These are phyloP conservation scores for Rutstroemia sp. DNA, from an alignment of 2,329 filamentous ascomycete genomes.

Conservation along the genomic window DNA sequence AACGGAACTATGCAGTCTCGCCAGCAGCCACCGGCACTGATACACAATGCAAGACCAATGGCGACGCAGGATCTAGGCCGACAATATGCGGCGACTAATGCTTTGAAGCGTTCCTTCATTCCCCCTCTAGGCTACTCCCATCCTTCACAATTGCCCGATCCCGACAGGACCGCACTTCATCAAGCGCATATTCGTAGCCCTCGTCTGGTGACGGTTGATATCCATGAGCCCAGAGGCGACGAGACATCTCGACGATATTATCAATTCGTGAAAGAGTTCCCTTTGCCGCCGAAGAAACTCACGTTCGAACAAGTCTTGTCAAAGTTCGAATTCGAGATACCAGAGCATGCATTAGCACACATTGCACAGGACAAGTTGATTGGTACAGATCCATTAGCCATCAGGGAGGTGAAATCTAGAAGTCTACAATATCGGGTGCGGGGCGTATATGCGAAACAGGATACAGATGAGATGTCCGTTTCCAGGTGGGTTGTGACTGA, in stretches of 20 bases:
- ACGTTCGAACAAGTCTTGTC: conserved; percentile 25
- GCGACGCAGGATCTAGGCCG: conserved; percentile 27
- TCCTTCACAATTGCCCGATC: conserved; percentile 36
- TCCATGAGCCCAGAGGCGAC: conserved; percentile 20
- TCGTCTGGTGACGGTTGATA: conserved; percentile 27
- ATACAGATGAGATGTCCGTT: conserved; percentile 29
- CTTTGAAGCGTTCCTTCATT: conserved; percentile 26
- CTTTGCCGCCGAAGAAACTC: conserved; percentile 36
- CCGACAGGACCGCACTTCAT: conserved; percentile 44
- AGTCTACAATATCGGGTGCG: conserved; percentile 61
- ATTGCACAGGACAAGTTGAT: conserved; percentile 21
- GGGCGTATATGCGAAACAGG: conserved; percentile 41
- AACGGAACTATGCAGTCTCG: not conserved
- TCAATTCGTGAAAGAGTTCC: conserved; percentile 48
- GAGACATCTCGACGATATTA: conserved; percentile 34
- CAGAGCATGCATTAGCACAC: conserved; percentile 13
- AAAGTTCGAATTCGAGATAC: conserved; percentile 31
- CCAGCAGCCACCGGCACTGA: not conserved
- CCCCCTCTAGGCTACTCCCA: conserved; percentile 30
- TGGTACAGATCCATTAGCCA: conserved; percentile 20
- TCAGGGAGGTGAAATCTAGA: conserved; percentile 37
- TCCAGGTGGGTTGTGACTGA: conserved; percentile 55
- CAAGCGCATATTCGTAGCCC: conserved; percentile 51
- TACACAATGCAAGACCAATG: not conserved
- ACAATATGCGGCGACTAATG: conserved; percentile 18